Evolutionary conservation across 345 rosid genomes (phyloP).

Genomic region (Cardiospermum halicacabum): DNA sequence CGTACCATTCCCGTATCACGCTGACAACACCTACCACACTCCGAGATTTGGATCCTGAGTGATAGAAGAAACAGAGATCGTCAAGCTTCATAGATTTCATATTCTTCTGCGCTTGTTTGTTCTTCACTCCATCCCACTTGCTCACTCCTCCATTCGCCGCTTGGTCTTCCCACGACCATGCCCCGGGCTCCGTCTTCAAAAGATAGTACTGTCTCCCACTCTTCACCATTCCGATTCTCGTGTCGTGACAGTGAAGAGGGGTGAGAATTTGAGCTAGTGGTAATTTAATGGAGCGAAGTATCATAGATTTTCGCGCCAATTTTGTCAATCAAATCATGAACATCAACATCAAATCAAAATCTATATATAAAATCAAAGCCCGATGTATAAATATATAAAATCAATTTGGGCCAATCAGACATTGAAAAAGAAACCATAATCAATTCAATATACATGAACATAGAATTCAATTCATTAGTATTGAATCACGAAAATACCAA

Average conservation of each 20-base stretch:
- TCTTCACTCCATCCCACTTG: conserved; percentile 92
- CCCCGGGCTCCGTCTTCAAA: conserved; percentile 86
- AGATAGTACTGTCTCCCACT: conserved; percentile 55
- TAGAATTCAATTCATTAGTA: no score
- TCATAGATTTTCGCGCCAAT: no score
- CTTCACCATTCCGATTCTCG: conserved; percentile 25
- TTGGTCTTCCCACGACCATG: conserved; percentile 99
- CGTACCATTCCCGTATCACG: conserved; percentile 67
- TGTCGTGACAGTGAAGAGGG: no score
- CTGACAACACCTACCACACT: conserved; percentile 76
- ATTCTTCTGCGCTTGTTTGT: conserved; percentile 86
- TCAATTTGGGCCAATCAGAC: no score
- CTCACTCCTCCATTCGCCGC: conserved; percentile 57
- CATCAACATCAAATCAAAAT: no score
- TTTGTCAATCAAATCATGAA: no score
- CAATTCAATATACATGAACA: no score
- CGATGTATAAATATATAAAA: no score
- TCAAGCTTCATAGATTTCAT: conserved; percentile 65
- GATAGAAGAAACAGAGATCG: conserved; percentile 93
- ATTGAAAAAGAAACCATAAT: no score
- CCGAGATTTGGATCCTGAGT: conserved; percentile 70
- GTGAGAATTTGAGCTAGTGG: background rate
- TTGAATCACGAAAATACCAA: no score
- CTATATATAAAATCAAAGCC: no score
- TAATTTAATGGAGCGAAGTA: background rate